Percentiles rank a stretch among this genome's conserved stretches.
These are phyloP conservation scores for Kalanchoe fedtschenkoi DNA, from an alignment of 164 flowering plant genomes.

Conservation along the genomic window DNA sequence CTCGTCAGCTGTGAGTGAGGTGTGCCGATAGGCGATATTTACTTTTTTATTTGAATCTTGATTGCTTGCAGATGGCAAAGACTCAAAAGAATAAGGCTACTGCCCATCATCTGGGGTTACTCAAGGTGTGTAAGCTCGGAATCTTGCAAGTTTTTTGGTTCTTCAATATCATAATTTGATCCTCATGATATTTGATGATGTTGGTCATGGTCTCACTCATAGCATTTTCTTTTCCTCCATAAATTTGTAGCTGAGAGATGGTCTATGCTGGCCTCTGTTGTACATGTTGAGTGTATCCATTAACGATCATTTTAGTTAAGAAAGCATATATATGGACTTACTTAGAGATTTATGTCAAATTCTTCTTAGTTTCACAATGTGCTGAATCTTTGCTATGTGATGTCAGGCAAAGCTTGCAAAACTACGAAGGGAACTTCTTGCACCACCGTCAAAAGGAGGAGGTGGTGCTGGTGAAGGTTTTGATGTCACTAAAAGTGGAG, in stretches of 20 bases:
- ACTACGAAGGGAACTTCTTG: conserved; percentile 78
- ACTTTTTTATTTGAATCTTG: neutral
- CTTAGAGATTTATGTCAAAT: neutral
- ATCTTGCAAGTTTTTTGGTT: neutral
- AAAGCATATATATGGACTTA: neutral
- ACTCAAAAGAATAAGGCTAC: conserved; percentile 98
- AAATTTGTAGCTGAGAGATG: neutral
- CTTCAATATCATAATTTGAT: neutral
- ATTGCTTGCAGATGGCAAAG: conserved; percentile 74
- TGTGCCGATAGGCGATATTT: too few species aligned
- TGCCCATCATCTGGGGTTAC: conserved; percentile 93
- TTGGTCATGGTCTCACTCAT: neutral
- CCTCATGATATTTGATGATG: neutral
- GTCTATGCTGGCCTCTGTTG: neutral
- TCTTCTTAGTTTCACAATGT: neutral
- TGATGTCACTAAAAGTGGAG: conserved; percentile 99
- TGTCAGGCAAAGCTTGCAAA: conserved; percentile 95
- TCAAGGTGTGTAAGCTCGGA: conserved; percentile 44
- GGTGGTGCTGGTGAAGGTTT: conserved; percentile 95
- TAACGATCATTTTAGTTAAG: neutral
- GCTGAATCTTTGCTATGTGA: neutral
- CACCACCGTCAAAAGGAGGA: conserved; percentile 87
- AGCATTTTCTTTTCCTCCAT: neutral
- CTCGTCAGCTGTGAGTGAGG: neutral
- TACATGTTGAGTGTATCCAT: neutral